phyloP scores from a whole-genome alignment of 106 monocot genomes.

The Vanilla planifolia region DNA sequence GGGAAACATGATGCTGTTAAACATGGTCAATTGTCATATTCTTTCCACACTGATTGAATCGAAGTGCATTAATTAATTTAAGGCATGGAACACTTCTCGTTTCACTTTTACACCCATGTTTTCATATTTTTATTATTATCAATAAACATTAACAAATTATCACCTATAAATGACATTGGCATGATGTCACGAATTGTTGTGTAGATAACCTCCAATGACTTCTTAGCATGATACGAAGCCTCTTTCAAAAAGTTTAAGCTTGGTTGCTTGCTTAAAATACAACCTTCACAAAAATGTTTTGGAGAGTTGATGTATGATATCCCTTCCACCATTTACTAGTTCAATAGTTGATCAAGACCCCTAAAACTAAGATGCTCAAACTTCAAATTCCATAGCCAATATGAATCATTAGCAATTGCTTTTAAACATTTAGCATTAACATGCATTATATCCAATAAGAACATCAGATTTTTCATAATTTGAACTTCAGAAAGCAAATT shows the following conservation, averaged over 20 bases:
- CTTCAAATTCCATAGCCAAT: constrained; percentile 1
- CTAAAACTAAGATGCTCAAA: background rate
- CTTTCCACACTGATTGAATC: too few relatives aligned
- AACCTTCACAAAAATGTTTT: background rate
- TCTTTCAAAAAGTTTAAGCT: background rate
- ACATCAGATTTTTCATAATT: background rate
- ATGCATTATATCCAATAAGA: background rate
- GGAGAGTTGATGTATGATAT: background rate
- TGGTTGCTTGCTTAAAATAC: background rate
- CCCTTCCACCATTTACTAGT: background rate
- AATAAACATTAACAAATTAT: background rate
- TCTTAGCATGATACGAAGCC: background rate
- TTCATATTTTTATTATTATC: background rate
- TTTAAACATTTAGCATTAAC: background rate
- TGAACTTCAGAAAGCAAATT: background rate
- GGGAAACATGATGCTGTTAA: too few relatives aligned
- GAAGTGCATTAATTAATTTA: too few relatives aligned
- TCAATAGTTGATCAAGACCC: background rate
- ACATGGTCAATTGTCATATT: too few relatives aligned
- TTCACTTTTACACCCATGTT: background rate
- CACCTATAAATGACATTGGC: background rate
- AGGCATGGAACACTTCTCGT: too few relatives aligned
- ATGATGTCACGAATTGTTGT: background rate
- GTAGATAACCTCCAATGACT: background rate
- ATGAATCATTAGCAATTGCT: background rate